Conservation (phyloP, 164 flowering plant species). For the Brasenia schreberi region DNA sequence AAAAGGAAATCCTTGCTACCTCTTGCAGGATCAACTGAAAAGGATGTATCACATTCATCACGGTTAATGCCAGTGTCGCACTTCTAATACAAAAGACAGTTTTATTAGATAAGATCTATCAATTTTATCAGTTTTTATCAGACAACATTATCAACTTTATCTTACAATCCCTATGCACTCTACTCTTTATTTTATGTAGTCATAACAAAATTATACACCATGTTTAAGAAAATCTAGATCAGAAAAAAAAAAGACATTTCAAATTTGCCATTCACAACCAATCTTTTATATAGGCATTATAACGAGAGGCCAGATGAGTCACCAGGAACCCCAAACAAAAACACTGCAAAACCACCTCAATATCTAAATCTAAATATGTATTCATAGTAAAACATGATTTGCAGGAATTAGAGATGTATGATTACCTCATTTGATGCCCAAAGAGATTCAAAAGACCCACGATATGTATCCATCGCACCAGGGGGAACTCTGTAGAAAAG, state of each 20-base stretch:
- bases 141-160: background rate
- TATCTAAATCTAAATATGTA: slow-evolving; percentile 1
- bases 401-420: background rate
- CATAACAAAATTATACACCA: background rate
- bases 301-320: background rate
- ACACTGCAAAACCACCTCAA: slow-evolving; percentile 1
- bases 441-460: slow-evolving; percentile 58
- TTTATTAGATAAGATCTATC: no score
- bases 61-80: slow-evolving; percentile 30
- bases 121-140: no score
- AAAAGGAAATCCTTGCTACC: slow-evolving; percentile 26
- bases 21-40: slow-evolving; percentile 34
- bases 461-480: slow-evolving; percentile 66
- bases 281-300: background rate
- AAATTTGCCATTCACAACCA: background rate
- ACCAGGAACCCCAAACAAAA: no score
- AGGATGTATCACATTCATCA: slow-evolving; percentile 67
- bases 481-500: slow-evolving; percentile 58
- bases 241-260: background rate
- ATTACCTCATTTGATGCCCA: slow-evolving; percentile 48
- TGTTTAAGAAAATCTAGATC: background rate
- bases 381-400: background rate
- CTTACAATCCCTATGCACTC: background rate
- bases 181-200: background rate
- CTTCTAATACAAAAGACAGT: slow-evolving; percentile 30